Evolutionary conservation across 306 rosid species (phyloP).

Genomic region (Alnus rubra): DNA sequence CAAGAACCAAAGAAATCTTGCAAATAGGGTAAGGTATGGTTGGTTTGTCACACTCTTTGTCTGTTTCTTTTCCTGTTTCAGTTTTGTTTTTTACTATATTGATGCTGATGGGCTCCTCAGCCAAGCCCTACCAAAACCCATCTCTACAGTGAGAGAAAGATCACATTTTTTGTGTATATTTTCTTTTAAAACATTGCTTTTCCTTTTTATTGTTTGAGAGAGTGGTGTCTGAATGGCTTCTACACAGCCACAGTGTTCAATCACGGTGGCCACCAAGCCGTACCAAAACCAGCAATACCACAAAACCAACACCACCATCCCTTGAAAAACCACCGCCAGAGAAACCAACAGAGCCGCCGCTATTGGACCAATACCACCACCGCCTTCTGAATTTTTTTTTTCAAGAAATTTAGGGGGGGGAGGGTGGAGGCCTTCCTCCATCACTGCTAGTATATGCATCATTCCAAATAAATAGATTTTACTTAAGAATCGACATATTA

Average conservation of each 20-base stretch:
- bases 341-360: slow-evolving; percentile 33
- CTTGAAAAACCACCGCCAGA: slow-evolving; percentile 41
- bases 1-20: slow-evolving; percentile 98
- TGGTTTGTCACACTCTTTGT: slow-evolving; percentile 38
- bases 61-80: slow-evolving; percentile 15
- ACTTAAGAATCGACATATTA: too few species aligned
- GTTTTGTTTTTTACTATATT: too few species aligned
- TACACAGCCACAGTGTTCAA: too few species aligned
- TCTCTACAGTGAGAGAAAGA: too few species aligned
- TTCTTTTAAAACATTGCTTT: background rate
- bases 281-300: slow-evolving; percentile 43
- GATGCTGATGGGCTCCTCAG: too few species aligned
- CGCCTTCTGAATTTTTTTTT: too few species aligned
- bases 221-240: slow-evolving; percentile 50
- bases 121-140: slow-evolving; percentile 24
- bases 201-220: background rate
- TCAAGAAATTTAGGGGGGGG: too few species aligned
- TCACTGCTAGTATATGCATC: too few species aligned
- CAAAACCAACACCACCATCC: slow-evolving; percentile 33
- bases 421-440: too few species aligned
- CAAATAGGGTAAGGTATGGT: slow-evolving; percentile 96
- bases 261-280: slow-evolving; percentile 54
- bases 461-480: too few species aligned
- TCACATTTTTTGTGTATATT: background rate
- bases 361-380: slow-evolving; percentile 33